These are phyloP conservation scores for Lodderomyces pseudojiufengensis DNA, from an alignment of 1,139 yeast species.

Conservation along the genomic window DNA sequence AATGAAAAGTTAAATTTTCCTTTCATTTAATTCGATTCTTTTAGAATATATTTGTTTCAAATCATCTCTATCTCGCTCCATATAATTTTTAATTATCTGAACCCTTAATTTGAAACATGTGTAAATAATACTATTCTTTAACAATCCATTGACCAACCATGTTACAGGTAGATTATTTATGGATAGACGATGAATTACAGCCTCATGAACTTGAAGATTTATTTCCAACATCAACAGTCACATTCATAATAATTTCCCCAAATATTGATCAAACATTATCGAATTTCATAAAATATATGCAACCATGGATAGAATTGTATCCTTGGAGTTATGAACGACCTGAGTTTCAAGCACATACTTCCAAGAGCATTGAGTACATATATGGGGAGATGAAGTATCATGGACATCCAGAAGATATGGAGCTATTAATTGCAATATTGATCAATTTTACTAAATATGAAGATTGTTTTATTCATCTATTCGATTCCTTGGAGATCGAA, in stretches of 20 bases:
- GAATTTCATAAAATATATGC: constrained; percentile 7
- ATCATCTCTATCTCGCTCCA: background rate
- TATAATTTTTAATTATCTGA: background rate
- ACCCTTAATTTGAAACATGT: background rate
- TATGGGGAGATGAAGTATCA: constrained; percentile 44
- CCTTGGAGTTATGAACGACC: constrained; percentile 14
- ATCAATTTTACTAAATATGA: constrained; percentile 25
- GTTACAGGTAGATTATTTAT: constrained; percentile 10
- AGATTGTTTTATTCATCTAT: constrained; percentile 43
- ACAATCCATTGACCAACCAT: background rate
- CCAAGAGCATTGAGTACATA: constrained; percentile 23
- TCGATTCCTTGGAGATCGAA: constrained; percentile 54
- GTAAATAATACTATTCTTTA: too few species aligned
- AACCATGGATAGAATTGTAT: constrained; percentile 11
- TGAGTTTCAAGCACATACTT: constrained; percentile 2
- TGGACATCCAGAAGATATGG: constrained; percentile 43
- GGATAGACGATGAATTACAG: constrained; percentile 10
- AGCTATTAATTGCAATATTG: constrained; percentile 41
- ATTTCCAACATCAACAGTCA: constrained; percentile 8
- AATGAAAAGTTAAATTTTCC: background rate
- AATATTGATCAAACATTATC: constrained; percentile 7
- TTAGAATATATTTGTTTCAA: background rate
- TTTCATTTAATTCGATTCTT: background rate
- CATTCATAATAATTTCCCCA: constrained; percentile 11
- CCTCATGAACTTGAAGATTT: constrained; percentile 9